Base-by-base conservation (phyloP, 1,284 basidiomycete genomes). In the Moniliophthora roreri region DNA sequence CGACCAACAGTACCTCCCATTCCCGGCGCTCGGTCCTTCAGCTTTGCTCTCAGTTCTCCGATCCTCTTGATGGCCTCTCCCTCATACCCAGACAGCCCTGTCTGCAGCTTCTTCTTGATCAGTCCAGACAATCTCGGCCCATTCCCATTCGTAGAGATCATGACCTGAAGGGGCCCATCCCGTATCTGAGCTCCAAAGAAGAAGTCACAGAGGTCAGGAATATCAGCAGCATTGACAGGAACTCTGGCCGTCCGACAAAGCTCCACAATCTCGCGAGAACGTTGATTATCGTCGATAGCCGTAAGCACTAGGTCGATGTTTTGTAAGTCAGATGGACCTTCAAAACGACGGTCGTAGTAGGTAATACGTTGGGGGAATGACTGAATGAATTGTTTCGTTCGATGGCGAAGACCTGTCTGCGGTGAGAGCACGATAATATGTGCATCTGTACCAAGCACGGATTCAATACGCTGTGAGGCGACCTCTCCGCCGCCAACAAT, bases 101-200 rank as follows among this genome's bases (percentile, higher is more conserved):
- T 72, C 65, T 91, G 85, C 59, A 99, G 80, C 60, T 75, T 79
- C 59, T 80, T 78, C 55, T 89, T 82, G 44, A 98, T 84, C 61
- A 96, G 77, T 55, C 88, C 89, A 5, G 96, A 94, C 59, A 98
- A 79, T 67, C 93, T 89, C 7, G 97, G 97, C 3, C 94, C 93
- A 62, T 91, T 88, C 23, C 97, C 97, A 53, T 93, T 93, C 1
- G 97, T 99, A 8, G 93, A 96, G 40, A 99, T 88, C 89, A 98
- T 90, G 61, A 98, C 86, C 72, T 98, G 95, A 36, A 99, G 73
- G 0, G 95, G 93, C 0, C 96, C 95, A 57, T 87, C 82, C 35
- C 93, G 87, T 55, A 98, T 87, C 66, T 95, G 90, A 1, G 93
- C 91, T 42, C 97, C 97, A 73, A 99, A 99, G 77, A 97, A 99